Evolutionary conservation across 108 stramenopile genomes (phyloP).

Genomic region (Nitzschia palea): DNA sequence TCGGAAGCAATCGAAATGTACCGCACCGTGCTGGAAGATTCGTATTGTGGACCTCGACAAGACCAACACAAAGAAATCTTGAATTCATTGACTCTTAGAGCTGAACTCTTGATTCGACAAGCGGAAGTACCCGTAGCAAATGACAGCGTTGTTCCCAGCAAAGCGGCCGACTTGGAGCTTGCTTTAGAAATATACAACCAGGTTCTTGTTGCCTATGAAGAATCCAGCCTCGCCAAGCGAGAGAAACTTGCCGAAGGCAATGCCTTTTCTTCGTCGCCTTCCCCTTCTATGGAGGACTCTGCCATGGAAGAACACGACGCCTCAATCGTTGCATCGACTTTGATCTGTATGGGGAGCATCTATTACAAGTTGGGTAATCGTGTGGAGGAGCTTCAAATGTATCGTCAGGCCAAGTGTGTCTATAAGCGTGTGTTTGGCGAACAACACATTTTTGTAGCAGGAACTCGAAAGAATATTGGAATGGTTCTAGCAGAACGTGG

Average conservation of each 20-base stretch:
- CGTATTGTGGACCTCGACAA: slow-evolving; percentile 23
- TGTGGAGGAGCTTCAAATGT: slow-evolving; percentile 65
- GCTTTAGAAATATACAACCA: slow-evolving; percentile 64
- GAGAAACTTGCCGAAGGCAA: not conserved
- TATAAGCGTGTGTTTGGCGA: slow-evolving; percentile 63
- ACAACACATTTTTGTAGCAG: slow-evolving; percentile 70
- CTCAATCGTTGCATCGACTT: slow-evolving; percentile 55
- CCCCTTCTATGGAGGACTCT: not conserved
- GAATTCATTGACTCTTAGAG: slow-evolving; percentile 55
- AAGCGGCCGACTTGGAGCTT: slow-evolving; percentile 54
- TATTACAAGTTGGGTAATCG: slow-evolving; percentile 78
- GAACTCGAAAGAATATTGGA: slow-evolving; percentile 81
- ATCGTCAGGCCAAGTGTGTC: slow-evolving; percentile 58
- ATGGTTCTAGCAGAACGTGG: slow-evolving; percentile 83
- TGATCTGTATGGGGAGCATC: slow-evolving; percentile 76
- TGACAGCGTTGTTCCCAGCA: not conserved
- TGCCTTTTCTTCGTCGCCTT: not conserved
- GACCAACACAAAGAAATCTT: slow-evolving; percentile 62
- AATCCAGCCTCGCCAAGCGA: not conserved
- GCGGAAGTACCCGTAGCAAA: not conserved
- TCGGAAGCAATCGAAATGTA: slow-evolving; percentile 66
- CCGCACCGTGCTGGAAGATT: slow-evolving; percentile 45
- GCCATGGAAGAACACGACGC: slow-evolving; percentile 24
- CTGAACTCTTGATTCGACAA: slow-evolving; percentile 37
- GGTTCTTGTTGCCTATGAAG: slow-evolving; percentile 49